Conservation (phyloP, 768 basidiomycete genomes). For the Serpula lacrymans region DNA sequence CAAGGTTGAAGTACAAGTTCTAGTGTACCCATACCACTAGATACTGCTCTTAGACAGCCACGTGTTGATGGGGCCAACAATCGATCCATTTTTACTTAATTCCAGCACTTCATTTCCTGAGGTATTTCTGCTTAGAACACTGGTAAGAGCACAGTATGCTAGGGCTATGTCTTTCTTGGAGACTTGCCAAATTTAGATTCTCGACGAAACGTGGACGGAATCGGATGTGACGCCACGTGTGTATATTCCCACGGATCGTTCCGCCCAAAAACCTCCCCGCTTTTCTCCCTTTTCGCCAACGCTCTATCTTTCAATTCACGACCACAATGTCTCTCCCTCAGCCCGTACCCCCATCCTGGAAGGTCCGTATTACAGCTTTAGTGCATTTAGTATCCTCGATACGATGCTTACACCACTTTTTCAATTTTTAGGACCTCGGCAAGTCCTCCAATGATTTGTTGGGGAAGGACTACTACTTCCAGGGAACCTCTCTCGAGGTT, state of each 20-base stretch:
- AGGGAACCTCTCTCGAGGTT: conserved; percentile 69
- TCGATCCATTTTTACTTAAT: no score
- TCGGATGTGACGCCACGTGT: no score
- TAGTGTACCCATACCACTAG: no score
- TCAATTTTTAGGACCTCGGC: conserved; percentile 71
- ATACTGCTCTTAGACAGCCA: no score
- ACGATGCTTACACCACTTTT: conserved; percentile 3
- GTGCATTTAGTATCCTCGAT: neutral
- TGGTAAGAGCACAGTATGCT: no score
- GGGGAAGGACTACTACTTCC: conserved; percentile 87
- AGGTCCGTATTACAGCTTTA: conserved; percentile 46
- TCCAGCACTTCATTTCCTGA: no score
- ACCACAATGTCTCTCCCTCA: conserved; percentile 85
- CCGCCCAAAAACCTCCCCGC: conserved; percentile 12
- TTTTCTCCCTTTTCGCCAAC: conserved; percentile 10
- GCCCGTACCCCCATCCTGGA: conserved; percentile 96
- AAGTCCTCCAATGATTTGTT: conserved; percentile 97
- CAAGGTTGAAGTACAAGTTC: no score
- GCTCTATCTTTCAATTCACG: conserved; percentile 22
- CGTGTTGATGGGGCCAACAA: no score
- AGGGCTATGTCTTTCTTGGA: no score
- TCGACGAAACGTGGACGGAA: no score
- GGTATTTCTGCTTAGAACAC: no score
- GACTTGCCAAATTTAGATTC: no score
- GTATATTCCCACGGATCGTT: conserved; percentile 28